Conservation (phyloP, 129 eudicot species). For the Glebionis coronaria region DNA sequence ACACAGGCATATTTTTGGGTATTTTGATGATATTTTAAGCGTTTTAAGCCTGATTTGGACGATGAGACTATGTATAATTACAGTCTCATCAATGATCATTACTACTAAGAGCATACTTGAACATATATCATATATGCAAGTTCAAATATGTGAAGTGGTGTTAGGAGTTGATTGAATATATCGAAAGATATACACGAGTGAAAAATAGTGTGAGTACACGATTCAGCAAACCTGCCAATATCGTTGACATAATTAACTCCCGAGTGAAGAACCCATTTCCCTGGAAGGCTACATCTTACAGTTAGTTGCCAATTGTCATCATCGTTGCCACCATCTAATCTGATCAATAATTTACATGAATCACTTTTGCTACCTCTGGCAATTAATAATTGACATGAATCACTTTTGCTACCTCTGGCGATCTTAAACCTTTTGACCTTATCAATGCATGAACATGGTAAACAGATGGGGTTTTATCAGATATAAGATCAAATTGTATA, state of each 20-base stretch:
- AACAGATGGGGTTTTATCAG: no score
- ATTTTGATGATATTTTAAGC: no score
- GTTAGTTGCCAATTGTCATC: constrained; percentile 72
- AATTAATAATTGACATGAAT: no score
- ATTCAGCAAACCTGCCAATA: constrained; percentile 64
- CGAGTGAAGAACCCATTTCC: constrained; percentile 99
- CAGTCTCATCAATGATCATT: constrained; percentile 1
- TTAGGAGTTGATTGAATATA: background rate
- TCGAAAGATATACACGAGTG: constrained; percentile 1
- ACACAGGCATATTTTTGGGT: no score
- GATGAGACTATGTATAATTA: no score
- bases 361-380: no score
- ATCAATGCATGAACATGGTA: no score
- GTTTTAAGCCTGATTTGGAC: no score
- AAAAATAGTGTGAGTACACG: constrained; percentile 6
- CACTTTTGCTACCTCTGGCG: no score
- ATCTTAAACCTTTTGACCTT: no score
- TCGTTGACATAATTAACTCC: constrained; percentile 82
- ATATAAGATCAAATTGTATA: no score
- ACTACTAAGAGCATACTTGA: background rate
- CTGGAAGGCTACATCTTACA: constrained; percentile 87
- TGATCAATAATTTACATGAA: no score
- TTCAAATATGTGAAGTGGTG: background rate
- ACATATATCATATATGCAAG: background rate
- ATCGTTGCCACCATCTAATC: constrained; percentile 49